These are phyloP conservation scores for Penicillium chermesinum DNA, from an alignment of 495 filamentous ascomycete genomes.

Conservation along the genomic window DNA sequence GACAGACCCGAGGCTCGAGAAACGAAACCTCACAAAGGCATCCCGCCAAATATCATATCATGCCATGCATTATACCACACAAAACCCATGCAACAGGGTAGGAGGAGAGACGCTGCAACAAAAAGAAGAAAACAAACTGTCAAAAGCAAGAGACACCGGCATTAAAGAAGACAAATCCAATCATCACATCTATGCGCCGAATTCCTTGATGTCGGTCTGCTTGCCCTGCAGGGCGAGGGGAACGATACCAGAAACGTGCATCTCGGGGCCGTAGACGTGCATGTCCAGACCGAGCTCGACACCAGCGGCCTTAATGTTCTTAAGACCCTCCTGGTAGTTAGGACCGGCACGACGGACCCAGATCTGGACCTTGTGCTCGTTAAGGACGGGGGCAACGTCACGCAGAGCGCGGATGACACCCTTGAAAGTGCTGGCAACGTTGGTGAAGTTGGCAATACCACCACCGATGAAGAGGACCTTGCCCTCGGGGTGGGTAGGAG, in stretches of 20 bases:
- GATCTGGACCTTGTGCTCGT: conserved; percentile 97
- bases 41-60: conserved; percentile 38
- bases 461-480: conserved; percentile 99
- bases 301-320: conserved; percentile 97
- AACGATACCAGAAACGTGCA: conserved; percentile 74
- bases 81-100: conserved; percentile 35
- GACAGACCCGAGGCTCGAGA: conserved; percentile 14
- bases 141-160: no score
- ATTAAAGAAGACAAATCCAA: conserved; percentile 12
- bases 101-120: conserved; percentile 28
- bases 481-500: conserved; percentile 78
- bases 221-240: conserved; percentile 61
- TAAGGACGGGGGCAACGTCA: conserved; percentile 77
- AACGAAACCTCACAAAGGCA: conserved; percentile 3
- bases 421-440: conserved; percentile 96
- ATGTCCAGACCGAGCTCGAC: conserved; percentile 89
- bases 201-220: conserved; percentile 49
- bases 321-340: conserved; percentile 99
- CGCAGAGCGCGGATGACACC: conserved; percentile 96
- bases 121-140: conserved; percentile 21
- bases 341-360: conserved; percentile 98
- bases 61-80: conserved; percentile 45
- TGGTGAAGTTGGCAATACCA: conserved; percentile 99
- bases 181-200: conserved; percentile 35
- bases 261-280: conserved; percentile 97